A percentile compares a stretch with the other conserved stretches of the same genome.
Conservation (phyloP, 2,329 filamentous ascomycete species). For the Fusarium sp. region DNA sequence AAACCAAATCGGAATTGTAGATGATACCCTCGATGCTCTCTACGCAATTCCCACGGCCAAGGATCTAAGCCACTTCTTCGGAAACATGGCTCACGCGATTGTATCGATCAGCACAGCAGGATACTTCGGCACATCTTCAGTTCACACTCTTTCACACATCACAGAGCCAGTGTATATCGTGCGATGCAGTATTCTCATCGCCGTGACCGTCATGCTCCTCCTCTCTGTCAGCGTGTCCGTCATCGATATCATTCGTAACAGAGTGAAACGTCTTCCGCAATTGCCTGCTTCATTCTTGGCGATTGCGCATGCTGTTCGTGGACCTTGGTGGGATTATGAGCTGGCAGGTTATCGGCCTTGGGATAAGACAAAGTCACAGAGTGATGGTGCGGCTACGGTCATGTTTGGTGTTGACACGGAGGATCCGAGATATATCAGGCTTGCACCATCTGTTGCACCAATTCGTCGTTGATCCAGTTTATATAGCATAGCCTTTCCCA, state of each 20-base stretch:
- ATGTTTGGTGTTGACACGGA: slow-evolving; percentile 36
- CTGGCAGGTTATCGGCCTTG: slow-evolving; percentile 19
- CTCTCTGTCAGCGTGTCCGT: slow-evolving; percentile 21
- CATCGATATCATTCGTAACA: slow-evolving; percentile 34
- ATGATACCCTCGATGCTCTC: slow-evolving; percentile 30
- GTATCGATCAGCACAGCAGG: slow-evolving; percentile 35
- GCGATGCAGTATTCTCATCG: slow-evolving; percentile 31
- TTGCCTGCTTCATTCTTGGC: slow-evolving; percentile 33
- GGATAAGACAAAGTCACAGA: slow-evolving; percentile 3
- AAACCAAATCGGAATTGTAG: slow-evolving; percentile 24
- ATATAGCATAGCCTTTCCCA: background rate
- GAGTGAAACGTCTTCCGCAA: slow-evolving; percentile 22
- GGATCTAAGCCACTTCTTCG: slow-evolving; percentile 35
- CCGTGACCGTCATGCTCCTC: slow-evolving; percentile 23
- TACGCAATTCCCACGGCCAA: slow-evolving; percentile 36
- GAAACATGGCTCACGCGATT: slow-evolving; percentile 37
- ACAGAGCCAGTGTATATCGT: slow-evolving; percentile 32
- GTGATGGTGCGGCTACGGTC: slow-evolving; percentile 15
- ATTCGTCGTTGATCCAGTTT: slow-evolving; percentile 12
- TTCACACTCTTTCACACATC: slow-evolving; percentile 8
- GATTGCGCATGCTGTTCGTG: slow-evolving; percentile 31
- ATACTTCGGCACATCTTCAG: slow-evolving; percentile 33
- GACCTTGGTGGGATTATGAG: slow-evolving; percentile 34
- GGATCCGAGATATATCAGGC: slow-evolving; percentile 32
- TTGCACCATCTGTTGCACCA: slow-evolving; percentile 30